Evolutionary conservation across 2,329 filamentous ascomycete genomes (phyloP), one percentile per base, ranked within the genome.

Genomic region (Fusarium penzigii): DNA sequence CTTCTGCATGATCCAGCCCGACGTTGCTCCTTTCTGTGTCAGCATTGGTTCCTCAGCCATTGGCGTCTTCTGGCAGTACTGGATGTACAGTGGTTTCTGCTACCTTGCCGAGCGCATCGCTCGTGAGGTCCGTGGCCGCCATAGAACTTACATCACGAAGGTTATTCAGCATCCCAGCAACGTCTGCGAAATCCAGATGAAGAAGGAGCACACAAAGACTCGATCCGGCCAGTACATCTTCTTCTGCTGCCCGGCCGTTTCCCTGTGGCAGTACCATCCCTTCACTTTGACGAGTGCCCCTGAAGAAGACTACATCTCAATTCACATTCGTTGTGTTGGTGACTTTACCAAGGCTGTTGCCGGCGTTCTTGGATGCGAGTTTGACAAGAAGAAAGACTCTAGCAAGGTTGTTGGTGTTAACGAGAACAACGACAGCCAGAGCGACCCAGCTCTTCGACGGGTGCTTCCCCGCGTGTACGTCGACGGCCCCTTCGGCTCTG

Each of bases 171-270:
- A 95, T 70, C 90, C 90, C 8, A 91, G 88, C 77, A 91, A 92
- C 65, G 90, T 95, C 16, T 89, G 89, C 70, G 90, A 95, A 74
- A 92, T 95, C 55, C 90, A 94, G 75, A 92, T 95, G 76, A 92
- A 93, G 79, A 94, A 94, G 74, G 89, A 92, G 68, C 78, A 91
- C 73, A 92, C 89, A 42, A 91, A 87, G 78, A 91, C 89, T 3
- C 81, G 82, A 47, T 88, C 90, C 17, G 90, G 90, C 46, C 89
- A 91, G 80, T 94, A 94, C 75, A 93, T 95, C 65, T 93, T 93
- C 76, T 80, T 94, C 63, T 93, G 88, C 77, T 94, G 90, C 69
- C 90, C 90, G 1, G 89, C 90, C 59, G 85, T 94, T 14, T 93
- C 89, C 1, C 78, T 94, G 42, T 94, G 89, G 89, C 90, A 94